Percentiles rank a stretch among this genome's conserved stretches.
Evolutionary conservation across 2,329 filamentous ascomycete species (phyloP).

Genomic region (Neonectria faginata): DNA sequence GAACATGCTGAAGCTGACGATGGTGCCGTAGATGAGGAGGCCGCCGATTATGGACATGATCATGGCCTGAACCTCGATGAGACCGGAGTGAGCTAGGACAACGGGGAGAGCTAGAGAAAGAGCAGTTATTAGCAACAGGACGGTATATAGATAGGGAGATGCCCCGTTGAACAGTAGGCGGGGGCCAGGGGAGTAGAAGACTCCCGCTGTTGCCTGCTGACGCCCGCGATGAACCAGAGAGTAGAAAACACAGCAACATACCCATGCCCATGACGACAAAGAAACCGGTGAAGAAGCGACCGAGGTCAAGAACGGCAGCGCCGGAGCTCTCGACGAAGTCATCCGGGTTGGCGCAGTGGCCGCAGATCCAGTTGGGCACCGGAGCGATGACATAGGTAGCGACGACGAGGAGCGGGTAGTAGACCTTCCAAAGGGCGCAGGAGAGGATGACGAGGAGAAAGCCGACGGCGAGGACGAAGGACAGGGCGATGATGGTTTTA

Average conservation of each 20-base stretch:
- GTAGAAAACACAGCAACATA: slow-evolving; percentile 61
- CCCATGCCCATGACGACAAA: slow-evolving; percentile 97
- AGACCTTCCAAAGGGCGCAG: slow-evolving; percentile 93
- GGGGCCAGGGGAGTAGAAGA: background rate
- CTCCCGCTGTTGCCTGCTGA: background rate
- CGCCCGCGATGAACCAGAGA: background rate
- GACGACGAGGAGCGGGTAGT: slow-evolving; percentile 94
- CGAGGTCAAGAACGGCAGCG: slow-evolving; percentile 89
- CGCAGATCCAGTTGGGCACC: slow-evolving; percentile 95
- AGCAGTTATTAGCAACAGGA: slow-evolving; percentile 28
- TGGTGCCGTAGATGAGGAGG: slow-evolving; percentile 95
- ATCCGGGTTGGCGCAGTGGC: slow-evolving; percentile 88
- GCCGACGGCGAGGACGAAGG: slow-evolving; percentile 97
- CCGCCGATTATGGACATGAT: slow-evolving; percentile 95
- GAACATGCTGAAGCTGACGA: slow-evolving; percentile 98
- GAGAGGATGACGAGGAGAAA: slow-evolving; percentile 99
- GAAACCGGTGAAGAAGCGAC: slow-evolving; percentile 93
- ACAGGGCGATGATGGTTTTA: slow-evolving; percentile 98
- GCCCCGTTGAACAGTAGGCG: background rate
- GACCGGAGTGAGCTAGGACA: slow-evolving; percentile 85
- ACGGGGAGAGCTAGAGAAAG: slow-evolving; percentile 78
- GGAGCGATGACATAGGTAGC: slow-evolving; percentile 95
- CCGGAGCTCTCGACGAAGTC: slow-evolving; percentile 92
- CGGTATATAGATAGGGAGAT: background rate
- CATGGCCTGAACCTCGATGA: slow-evolving; percentile 88